A percentile compares a stretch with the other conserved stretches of the same genome.
Conservation (phyloP, 2,329 filamentous ascomycete genomes). For the Ciborinia camelliae region DNA sequence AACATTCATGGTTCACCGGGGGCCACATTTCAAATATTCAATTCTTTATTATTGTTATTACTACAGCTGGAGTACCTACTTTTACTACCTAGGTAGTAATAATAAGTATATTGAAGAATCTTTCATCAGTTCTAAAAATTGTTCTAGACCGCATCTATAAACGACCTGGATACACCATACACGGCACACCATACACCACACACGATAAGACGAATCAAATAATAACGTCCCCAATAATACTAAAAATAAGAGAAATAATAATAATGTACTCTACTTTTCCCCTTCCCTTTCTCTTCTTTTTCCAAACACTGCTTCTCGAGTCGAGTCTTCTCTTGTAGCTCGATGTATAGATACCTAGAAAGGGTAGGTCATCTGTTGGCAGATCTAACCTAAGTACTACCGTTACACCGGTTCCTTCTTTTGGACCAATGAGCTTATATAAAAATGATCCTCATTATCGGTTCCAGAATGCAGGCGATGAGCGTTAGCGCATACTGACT, state of each 20-base stretch:
- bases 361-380: constrained; percentile 9
- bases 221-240: no score
- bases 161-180: neutral
- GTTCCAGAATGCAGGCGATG: constrained; percentile 9
- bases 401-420: neutral
- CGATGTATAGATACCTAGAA: neutral
- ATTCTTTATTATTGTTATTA: no score
- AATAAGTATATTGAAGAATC: no score
- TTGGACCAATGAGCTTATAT: neutral
- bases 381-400: constrained; percentile 2
- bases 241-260: no score
- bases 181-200: no score
- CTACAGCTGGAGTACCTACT: no score
- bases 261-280: no score
- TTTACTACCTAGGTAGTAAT: no score
- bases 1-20: no score
- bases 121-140: neutral
- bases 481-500: neutral
- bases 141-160: neutral
- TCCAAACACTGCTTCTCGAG: neutral
- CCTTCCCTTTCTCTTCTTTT: neutral
- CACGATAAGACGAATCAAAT: neutral
- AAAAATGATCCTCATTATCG: constrained; percentile 2
- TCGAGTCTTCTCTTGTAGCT: no score
- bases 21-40: no score